phyloP scores from a whole-genome alignment of 805 yeast species.

The Kodamaea kaohsiungensis region DNA sequence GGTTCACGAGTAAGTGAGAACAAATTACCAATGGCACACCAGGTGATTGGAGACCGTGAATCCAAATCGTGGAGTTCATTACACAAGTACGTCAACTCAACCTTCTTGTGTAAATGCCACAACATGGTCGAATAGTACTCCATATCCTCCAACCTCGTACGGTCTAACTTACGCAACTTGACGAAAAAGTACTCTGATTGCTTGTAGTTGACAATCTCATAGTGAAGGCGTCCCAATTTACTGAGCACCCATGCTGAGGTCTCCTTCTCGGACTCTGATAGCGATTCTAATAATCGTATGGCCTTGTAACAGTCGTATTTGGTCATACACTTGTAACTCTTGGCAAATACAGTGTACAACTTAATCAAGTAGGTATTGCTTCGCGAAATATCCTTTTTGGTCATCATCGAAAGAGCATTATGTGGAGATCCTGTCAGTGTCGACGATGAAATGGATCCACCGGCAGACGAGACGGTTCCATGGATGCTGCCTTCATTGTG shows the following conservation, averaged over 20 bases:
- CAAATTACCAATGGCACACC: slow-evolving; percentile 91
- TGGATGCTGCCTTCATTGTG: slow-evolving; percentile 3
- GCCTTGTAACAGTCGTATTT: slow-evolving; percentile 81
- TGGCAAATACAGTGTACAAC: slow-evolving; percentile 56
- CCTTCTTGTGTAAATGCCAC: slow-evolving; percentile 88
- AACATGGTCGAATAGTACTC: slow-evolving; percentile 86
- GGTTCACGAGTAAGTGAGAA: slow-evolving; percentile 82
- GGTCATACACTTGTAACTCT: slow-evolving; percentile 58
- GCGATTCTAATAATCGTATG: slow-evolving; percentile 60
- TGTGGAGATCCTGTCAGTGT: slow-evolving; percentile 3
- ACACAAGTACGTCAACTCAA: slow-evolving; percentile 76
- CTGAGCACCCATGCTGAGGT: slow-evolving; percentile 82
- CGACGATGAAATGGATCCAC: background rate
- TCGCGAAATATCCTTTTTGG: slow-evolving; percentile 27
- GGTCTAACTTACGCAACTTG: slow-evolving; percentile 64
- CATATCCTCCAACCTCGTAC: slow-evolving; percentile 84
- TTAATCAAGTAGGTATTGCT: slow-evolving; percentile 45
- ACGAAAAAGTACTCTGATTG: slow-evolving; percentile 67
- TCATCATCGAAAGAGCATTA: slow-evolving; percentile 6
- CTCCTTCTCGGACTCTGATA: slow-evolving; percentile 62
- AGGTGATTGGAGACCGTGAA: slow-evolving; percentile 72
- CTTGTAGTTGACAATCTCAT: slow-evolving; percentile 83
- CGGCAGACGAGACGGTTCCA: slow-evolving; percentile 3
- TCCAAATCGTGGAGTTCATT: slow-evolving; percentile 74
- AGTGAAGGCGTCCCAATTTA: slow-evolving; percentile 76